Percentiles rank a stretch among this genome's conserved stretches.
Conservation (phyloP, 2,329 filamentous ascomycete species). For the Neurospora sp. region DNA sequence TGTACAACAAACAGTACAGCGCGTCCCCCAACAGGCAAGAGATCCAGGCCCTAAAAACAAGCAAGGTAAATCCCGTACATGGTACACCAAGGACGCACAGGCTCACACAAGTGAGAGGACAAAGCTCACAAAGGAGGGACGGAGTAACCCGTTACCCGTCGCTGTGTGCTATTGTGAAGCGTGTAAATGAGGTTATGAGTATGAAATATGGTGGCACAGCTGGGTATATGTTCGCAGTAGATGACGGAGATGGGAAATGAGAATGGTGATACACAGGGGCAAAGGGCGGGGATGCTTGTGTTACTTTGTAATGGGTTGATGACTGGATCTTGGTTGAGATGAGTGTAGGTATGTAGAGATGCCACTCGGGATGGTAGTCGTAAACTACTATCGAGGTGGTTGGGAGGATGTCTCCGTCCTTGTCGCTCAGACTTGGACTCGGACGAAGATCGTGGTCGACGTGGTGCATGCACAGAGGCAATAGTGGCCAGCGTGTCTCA, state of each 20-base stretch:
- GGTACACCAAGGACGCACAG: not conserved
- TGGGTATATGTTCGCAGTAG: not conserved
- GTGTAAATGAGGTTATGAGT: not conserved
- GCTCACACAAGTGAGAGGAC: not conserved
- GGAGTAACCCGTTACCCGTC: not conserved
- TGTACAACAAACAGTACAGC: not conserved
- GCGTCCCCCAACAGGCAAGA: too few relatives aligned
- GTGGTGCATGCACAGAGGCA: not conserved
- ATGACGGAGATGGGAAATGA: not conserved
- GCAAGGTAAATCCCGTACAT: not conserved
- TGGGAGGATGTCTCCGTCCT: not conserved
- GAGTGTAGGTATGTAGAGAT: not conserved
- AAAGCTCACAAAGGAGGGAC: not conserved
- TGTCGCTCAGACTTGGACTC: not conserved
- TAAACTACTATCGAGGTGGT: not conserved
- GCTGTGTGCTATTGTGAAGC: not conserved
- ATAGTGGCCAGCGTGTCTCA: not conserved
- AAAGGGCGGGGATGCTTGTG: not conserved
- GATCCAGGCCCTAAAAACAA: not conserved
- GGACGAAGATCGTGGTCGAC: not conserved
- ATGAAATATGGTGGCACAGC: not conserved
- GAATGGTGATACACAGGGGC: not conserved
- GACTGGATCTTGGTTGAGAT: not conserved
- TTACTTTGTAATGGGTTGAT: not conserved
- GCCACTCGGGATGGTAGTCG: not conserved